Evolutionary conservation across 768 basidiomycete genomes (phyloP).

Genomic region (Kwoniella bestiolae): DNA sequence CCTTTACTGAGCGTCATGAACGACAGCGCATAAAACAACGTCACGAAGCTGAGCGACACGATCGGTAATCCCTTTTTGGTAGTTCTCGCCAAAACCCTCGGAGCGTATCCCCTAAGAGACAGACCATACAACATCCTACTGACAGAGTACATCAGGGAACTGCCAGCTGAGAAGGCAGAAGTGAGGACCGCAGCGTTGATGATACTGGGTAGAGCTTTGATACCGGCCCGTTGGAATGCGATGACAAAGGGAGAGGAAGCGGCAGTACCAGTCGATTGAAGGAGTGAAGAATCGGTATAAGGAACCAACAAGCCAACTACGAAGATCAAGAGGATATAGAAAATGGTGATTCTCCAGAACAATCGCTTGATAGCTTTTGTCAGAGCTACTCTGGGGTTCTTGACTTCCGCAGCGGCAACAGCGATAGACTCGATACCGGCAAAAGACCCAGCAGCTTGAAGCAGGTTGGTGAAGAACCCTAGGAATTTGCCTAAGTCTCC

Average conservation of each 20-base stretch:
- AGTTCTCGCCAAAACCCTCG: conserved; percentile 72
- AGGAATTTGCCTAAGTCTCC: conserved; percentile 38
- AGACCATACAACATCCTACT: conserved; percentile 35
- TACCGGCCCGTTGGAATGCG: conserved; percentile 53
- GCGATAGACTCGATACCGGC: conserved; percentile 34
- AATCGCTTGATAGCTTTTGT: conserved; percentile 34
- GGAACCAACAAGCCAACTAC: conserved; percentile 55
- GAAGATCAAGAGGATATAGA: conserved; percentile 47
- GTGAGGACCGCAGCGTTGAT: conserved; percentile 54
- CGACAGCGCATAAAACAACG: conserved; percentile 65
- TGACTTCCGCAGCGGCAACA: conserved; percentile 43
- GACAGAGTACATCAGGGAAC: conserved; percentile 24
- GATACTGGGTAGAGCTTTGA: conserved; percentile 45
- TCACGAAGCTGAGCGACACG: conserved; percentile 68
- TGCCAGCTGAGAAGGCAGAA: conserved; percentile 30
- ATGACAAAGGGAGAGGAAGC: conserved; percentile 57
- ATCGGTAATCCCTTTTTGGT: conserved; percentile 78
- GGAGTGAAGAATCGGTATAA: conserved; percentile 40
- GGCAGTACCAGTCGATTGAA: conserved; percentile 49
- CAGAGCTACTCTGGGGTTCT: conserved; percentile 41
- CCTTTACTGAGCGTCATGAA: conserved; percentile 76
- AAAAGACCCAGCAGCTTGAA: conserved; percentile 38
- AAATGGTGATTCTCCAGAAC: conserved; percentile 45
- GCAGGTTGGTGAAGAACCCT: conserved; percentile 37
- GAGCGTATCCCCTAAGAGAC: conserved; percentile 72